Evolutionary conservation across 1,284 basidiomycete species (phyloP).

Genomic region (Trichosporon faecale): DNA sequence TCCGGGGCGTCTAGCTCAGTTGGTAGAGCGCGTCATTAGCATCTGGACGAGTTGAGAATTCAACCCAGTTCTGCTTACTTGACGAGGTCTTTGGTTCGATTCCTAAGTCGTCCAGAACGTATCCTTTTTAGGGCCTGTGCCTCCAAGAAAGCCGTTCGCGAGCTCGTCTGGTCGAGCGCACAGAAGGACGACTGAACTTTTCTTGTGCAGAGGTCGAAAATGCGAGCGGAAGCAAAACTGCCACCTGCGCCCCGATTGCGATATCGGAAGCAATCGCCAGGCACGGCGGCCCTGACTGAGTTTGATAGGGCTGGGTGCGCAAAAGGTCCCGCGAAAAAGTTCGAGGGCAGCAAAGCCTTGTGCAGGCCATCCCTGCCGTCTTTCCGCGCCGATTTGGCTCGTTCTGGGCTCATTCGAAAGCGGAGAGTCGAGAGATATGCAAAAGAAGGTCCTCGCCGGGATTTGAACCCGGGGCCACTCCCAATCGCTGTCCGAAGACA

Average conservation of each 20-base stretch:
- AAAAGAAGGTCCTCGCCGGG: slow-evolving; percentile 10
- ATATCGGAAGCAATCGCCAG: background rate
- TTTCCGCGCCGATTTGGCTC: background rate
- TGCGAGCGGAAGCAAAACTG: too few relatives aligned
- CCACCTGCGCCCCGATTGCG: background rate
- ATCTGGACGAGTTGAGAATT: too few relatives aligned
- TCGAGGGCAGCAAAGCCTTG: background rate
- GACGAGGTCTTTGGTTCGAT: slow-evolving; percentile 11
- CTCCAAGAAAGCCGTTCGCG: background rate
- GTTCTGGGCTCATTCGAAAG: background rate
- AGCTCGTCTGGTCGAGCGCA: background rate
- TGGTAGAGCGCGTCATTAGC: slow-evolving; percentile 10
- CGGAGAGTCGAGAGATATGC: background rate
- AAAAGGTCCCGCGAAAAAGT: background rate
- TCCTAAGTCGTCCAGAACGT: background rate
- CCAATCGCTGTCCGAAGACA: background rate
- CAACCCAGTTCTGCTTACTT: too few relatives aligned
- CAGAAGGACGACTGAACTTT: too few relatives aligned
- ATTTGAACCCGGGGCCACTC: slow-evolving; percentile 10
- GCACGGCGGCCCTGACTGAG: background rate
- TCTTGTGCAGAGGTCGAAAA: too few relatives aligned
- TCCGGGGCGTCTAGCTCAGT: slow-evolving; percentile 3
- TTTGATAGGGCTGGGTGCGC: background rate
- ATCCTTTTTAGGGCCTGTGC: background rate
- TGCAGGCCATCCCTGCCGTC: background rate